Percentiles rank a stretch among this genome's conserved stretches.
Conservation (phyloP, 768 basidiomycete species). For the Scleroderma citrinum region DNA sequence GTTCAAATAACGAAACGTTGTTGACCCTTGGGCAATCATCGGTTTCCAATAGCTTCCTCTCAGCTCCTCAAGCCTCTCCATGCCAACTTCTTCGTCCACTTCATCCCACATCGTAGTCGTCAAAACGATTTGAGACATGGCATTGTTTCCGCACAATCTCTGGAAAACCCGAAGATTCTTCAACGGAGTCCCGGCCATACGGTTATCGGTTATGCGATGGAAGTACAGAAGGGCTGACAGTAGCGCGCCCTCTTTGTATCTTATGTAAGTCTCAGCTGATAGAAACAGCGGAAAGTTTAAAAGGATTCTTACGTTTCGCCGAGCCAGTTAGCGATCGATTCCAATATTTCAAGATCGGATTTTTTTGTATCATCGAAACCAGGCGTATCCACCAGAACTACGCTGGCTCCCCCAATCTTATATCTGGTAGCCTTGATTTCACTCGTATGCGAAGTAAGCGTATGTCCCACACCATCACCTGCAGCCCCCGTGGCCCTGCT, state of each 20-base stretch:
- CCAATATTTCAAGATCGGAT: conserved; percentile 40
- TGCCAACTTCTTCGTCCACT: conserved; percentile 37
- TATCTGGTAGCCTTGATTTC: conserved; percentile 4
- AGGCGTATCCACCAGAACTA: conserved; percentile 47
- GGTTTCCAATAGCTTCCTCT: background rate
- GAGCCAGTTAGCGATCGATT: conserved; percentile 32
- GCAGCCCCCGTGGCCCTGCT: conserved; percentile 1
- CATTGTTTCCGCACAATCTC: conserved; percentile 37
- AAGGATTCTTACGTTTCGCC: background rate
- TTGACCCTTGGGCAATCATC: background rate
- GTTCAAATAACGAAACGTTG: background rate
- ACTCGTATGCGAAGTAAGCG: conserved; percentile 8
- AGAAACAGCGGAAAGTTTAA: background rate
- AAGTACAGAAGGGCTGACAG: conserved; percentile 40
- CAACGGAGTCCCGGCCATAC: conserved; percentile 35
- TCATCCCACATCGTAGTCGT: conserved; percentile 16
- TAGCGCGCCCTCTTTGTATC: conserved; percentile 9
- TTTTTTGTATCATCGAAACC: conserved; percentile 45
- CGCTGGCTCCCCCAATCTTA: conserved; percentile 16
- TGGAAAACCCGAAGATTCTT: conserved; percentile 36
- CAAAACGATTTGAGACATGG: conserved; percentile 38
- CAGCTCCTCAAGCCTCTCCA: background rate
- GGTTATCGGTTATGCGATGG: conserved; percentile 23
- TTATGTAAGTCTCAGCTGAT: background rate
- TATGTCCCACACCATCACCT: conserved; percentile 3